phyloP scores from a whole-genome alignment of 2,329 filamentous ascomycete genomes.

The Beauveria sp. region DNA sequence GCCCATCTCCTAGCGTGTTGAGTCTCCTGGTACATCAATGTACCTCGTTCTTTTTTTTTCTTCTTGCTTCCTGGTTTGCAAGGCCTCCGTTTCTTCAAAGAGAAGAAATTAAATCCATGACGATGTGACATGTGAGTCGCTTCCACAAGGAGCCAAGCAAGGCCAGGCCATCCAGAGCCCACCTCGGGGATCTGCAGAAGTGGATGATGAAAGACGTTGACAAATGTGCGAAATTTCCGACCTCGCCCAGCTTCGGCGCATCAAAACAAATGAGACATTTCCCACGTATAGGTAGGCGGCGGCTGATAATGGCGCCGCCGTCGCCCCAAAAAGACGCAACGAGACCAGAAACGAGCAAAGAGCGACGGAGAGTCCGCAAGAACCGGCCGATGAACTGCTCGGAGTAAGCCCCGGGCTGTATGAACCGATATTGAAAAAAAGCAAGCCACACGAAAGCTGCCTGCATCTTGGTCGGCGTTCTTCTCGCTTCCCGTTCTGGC shows the following conservation, averaged over 20 bases:
- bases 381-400: too few relatives aligned
- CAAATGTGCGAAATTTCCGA: neutral
- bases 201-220: neutral
- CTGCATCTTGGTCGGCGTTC: neutral
- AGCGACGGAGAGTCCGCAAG: too few relatives aligned
- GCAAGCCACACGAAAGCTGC: neutral
- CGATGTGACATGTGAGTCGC: slow-evolving; percentile 9
- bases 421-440: neutral
- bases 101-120: neutral
- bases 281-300: neutral
- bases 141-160: slow-evolving; percentile 2
- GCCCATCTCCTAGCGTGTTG: neutral
- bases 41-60: neutral
- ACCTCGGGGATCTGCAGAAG: slow-evolving; percentile 1
- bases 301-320: too few relatives aligned
- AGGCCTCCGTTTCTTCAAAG: neutral
- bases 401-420: neutral
- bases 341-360: too few relatives aligned
- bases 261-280: neutral
- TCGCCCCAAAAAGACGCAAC: too few relatives aligned
- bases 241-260: neutral
- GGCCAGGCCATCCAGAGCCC: neutral
- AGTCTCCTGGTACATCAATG: neutral
- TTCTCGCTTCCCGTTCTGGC: neutral
- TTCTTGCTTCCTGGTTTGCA: neutral